Evolutionary conservation across 345 rosid species (phyloP), one percentile per base, ranked within the genome.

Genomic region (Pugionium dolabratum): DNA sequence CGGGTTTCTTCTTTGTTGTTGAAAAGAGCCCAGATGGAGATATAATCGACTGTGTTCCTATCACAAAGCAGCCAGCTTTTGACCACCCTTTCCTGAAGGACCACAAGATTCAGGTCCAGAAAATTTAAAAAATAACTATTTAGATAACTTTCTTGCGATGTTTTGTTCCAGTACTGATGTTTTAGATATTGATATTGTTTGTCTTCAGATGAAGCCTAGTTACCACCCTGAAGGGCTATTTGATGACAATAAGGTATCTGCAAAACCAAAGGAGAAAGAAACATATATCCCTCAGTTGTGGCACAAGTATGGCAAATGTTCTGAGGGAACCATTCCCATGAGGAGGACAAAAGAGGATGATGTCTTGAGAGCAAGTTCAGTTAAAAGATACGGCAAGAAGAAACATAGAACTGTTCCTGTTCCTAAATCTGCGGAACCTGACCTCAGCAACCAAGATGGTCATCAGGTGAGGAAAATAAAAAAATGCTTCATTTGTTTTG

Each of bases 71-170:
- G 77, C 96, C 98, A 26, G 97, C 98, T 72, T 87, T 92, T 45
- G 98, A 92, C 77, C 98, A 93, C 62, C 97, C 97, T 59, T 90
- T 57, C 79, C 91, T 90, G 59, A 93, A 86, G 75, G 96, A 93
- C 74, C 98, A 93, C 84, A 86, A 86, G 80, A 90, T 93, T 70
- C 98, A 87, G 96, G 97, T 92, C 9, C 69, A n/a, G n/a, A 28
- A 34, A 4, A 10, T 9, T 18, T 0, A 18, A 4, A 9, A 7
- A 54, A 36, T 9, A 35, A 18, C 18, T 18, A 18, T 27, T 40
- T 59, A 0, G 40, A 5, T 58, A 7, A 11, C 2, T 65, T 27
- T 50, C 1, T 36, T 44, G 2, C 9, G 6, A 43, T 52, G n/a
- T 29, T 7, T 54, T 31, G 8, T 10, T 45, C 6, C 7, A 28